Conservation (phyloP, 345 rosid genomes). For the Gossypium bickii region DNA sequence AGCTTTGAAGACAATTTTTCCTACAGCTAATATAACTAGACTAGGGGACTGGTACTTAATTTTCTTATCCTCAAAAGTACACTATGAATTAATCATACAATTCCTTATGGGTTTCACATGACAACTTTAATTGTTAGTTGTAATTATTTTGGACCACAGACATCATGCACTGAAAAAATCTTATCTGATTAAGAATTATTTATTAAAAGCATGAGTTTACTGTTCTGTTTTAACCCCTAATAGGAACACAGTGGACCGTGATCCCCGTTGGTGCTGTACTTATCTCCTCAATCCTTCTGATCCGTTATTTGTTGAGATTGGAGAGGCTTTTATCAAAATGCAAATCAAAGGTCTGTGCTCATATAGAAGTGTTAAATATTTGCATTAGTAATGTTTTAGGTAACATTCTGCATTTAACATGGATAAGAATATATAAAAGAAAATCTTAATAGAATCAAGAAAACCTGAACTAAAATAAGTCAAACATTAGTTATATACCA, state of each 20-base stretch:
- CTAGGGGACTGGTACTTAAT: slow-evolving; percentile 80
- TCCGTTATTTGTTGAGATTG: slow-evolving; percentile 78
- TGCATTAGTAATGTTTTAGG: slow-evolving; percentile 4
- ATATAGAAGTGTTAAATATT: background rate
- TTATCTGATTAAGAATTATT: background rate
- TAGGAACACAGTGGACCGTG: slow-evolving; percentile 89
- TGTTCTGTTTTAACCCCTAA: slow-evolving; percentile 17
- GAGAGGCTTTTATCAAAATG: slow-evolving; percentile 74
- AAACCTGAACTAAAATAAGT: background rate
- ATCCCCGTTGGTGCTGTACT: slow-evolving; percentile 93
- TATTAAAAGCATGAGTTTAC: background rate
- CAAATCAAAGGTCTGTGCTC: slow-evolving; percentile 58
- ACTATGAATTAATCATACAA: slow-evolving; percentile 2
- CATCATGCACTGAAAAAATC: background rate
- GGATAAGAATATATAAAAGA: background rate
- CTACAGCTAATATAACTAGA: slow-evolving; percentile 75
- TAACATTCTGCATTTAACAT: background rate
- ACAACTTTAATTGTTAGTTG: slow-evolving; percentile 2
- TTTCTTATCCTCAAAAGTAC: slow-evolving; percentile 2
- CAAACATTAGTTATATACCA: too few relatives aligned
- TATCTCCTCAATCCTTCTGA: slow-evolving; percentile 89
- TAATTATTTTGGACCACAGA: slow-evolving; percentile 8
- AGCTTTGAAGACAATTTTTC: slow-evolving; percentile 66
- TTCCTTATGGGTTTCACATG: slow-evolving; percentile 7
- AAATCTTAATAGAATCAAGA: background rate